Base-by-base conservation (phyloP, 2,329 filamentous ascomycete species). In the Exophiala sp. region DNA sequence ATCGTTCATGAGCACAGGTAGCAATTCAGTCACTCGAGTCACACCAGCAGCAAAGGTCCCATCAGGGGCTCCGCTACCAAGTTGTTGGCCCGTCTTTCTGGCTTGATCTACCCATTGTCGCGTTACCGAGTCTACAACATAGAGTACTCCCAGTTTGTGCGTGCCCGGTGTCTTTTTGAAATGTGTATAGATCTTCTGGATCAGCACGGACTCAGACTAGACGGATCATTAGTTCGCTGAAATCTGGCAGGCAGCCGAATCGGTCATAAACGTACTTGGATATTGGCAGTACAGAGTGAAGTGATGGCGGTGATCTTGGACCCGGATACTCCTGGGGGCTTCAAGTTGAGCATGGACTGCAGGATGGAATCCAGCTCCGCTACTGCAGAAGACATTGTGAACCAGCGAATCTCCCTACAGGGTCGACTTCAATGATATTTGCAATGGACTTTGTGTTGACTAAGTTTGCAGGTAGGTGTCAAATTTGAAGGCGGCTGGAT, bases 121-220 rank as follows among this genome's bases (percentile, higher is more conserved):
- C 70, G 90, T 91, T 80, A 98, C 90, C 77, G 91, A 95, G 79
- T 98, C 93, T 90, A 98, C 88, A 74, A 97, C 90, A 83, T 98
- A 98, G 74, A 98, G 84, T 66, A 96, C 90, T 73, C 93, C 93
- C 70, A 98, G 80, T 74, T 98, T 98, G 80, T 98, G 91, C 68
- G 89, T 95, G 68, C 82, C 82, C 53, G 88, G 88, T 61, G 90
- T 85, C 72, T 93, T 95, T 72, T 94, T 95, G 79, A 97, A 94
- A 66, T 96, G 90, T 60, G 90, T 94, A 73, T 87, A 95, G 65
- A 98, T 85, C 70, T 95, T 96, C 70, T 95, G 89, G 63, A 97
- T 88, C 65, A 98, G 82, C 63, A 90, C 83, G 47, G 88, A 93
- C 74, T 97, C 91, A 71, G 86, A 91, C 93, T 96, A 73, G 14